phyloP scores from a whole-genome alignment of 257 asterid genomes.

The Capsicum baccatum region DNA sequence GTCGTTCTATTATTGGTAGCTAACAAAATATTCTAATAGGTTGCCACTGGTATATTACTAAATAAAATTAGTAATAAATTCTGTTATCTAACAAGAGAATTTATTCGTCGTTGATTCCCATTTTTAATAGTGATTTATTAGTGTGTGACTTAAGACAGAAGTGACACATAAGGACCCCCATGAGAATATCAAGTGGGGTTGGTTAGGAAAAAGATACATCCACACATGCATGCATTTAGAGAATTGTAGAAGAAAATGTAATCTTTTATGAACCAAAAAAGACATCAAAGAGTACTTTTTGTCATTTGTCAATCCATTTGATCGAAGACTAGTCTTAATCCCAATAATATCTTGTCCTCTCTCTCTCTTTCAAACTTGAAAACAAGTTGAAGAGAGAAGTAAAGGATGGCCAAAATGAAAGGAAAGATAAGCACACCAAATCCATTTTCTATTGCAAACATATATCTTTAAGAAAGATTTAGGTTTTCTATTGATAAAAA shows the following conservation, averaged over 20 bases:
- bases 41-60: not conserved
- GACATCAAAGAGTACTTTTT: not conserved
- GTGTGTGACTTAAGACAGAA: not conserved
- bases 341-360: not conserved
- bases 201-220: not conserved
- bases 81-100: not conserved
- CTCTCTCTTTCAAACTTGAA: not conserved
- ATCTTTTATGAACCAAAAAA: not conserved
- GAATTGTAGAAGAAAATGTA: not conserved
- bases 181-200: not conserved
- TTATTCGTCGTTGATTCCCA: no score
- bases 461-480: not conserved
- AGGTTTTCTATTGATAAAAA: not conserved
- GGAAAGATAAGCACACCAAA: not conserved
- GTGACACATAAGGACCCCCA: not conserved
- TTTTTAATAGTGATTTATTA: not conserved
- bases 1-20: not conserved
- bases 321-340: not conserved
- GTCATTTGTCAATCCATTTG: not conserved
- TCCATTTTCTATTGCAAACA: not conserved
- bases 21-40: no score
- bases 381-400: constrained; percentile 11
- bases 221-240: constrained; percentile 4
- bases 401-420: not conserved
- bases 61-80: not conserved